Base-by-base conservation (phyloP, 257 asterid species). In the Pogostemon cablin region DNA sequence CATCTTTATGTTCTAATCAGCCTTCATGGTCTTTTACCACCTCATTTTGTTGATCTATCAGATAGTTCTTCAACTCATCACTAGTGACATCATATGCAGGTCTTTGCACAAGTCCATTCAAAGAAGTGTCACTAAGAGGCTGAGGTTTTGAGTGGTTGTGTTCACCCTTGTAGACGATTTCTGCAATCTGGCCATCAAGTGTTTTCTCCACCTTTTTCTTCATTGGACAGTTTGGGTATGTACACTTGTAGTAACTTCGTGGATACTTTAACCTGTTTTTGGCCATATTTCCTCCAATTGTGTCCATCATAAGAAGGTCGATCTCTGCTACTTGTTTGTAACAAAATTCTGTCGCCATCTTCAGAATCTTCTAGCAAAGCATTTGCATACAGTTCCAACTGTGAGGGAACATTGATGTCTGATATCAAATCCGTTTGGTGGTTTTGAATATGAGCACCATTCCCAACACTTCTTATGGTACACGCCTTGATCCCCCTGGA, bases 231-330 rank as follows among this genome's bases (percentile, higher is more conserved):
- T 80, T 87, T 4, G 90, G 93, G 73, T 85, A 78, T 3, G 98
- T 90, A 56, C 98, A 92, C 68, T 90, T 92, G 80, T 85, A 90
- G 74, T 90, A 92, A 75, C 98, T 92, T 82, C 97, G 84, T 38
- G 95, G 92, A 71, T 72, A 83, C 69, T 79, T 88, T 92, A 35
- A 92, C 98, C 75, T 81, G 91, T 73, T 92, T 92, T 80, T 92
- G 97, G 55, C 98, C 97, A 67, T 92, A 92, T 76, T 92, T 92
- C 74, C 97, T 83, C 98, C 98, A 92, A 50, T 68, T 85, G 80
- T 92, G 88, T 32, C 96, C 95, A 66, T 92, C 97, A 50, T 84
- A 74, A 50, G 87, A 78, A 71, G 84, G 81, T 9, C 83, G 87
- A 44, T 85, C 83, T 42, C 62, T 71, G 46, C 39, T 72, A 32